Base-by-base conservation (phyloP, 1,284 basidiomycete genomes). In the Tausonia pullulans region DNA sequence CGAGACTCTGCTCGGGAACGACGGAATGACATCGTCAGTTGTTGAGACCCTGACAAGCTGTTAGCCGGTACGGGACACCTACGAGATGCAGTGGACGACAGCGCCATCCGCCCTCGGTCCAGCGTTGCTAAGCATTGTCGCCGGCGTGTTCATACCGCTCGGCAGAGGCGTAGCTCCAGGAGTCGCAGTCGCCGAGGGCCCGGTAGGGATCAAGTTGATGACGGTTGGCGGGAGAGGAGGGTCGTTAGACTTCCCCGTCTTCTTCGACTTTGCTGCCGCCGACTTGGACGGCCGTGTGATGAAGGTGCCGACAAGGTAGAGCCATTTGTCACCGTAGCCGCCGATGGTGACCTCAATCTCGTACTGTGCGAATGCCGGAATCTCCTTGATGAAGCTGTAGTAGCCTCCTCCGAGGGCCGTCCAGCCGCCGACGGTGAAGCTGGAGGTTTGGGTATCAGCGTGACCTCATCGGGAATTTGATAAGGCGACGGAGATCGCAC, bases 321-420 rank as follows among this genome's bases (percentile, higher is more conserved):
- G 86, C 87, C 88, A 90, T 81, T 90, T 90, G 56, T 83, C 75
- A 65, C 88, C 87, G 86, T 87, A 90, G 3, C 81, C 78, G 11
- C 77, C 83, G 14, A 87, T 74, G 39, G 72, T 78, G 39, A 82
- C 72, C 57, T 85, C 78, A 9, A 89, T 79, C 73, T 90, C 84
- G 69, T 87, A 90, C 2, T 71, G 72, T 2, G 80, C 72, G 13
- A 87, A 74, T 61, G 87, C 82, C 0, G 85, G 82, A 46, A 89
- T 87, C 74, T 90, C 87, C 27, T 81, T 80, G 54, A 87, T 74
- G 73, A 85, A 88, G 66, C 80, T 77, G 71, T 87, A 54, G 39
- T 43, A 11, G n/a, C 8, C 13, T 41, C 46, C 10, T 46, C 10
- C 39, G 61, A 64, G 54, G 10, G 49, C 63, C 39, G 48, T 48